phyloP scores from a whole-genome alignment of 1,284 basidiomycete genomes.

The Pyrrhoderma lamaoense region DNA sequence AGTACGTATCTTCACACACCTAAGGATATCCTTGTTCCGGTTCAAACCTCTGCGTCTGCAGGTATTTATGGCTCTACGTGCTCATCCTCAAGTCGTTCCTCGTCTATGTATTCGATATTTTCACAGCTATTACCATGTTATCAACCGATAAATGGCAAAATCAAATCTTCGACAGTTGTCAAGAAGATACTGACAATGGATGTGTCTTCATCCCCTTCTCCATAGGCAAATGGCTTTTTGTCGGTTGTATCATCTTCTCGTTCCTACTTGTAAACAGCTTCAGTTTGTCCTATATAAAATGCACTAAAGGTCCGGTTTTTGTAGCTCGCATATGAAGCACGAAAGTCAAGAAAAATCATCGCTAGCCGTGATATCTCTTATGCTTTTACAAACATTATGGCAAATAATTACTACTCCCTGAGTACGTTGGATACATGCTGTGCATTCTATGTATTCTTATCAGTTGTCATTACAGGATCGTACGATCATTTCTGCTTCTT shows the following conservation, averaged over 20 bases:
- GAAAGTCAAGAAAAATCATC: constrained; percentile 91
- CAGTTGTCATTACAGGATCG: constrained; percentile 47
- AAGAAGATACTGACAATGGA: constrained; percentile 40
- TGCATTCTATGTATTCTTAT: constrained; percentile 3
- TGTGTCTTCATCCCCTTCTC: constrained; percentile 86
- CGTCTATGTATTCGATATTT: constrained; percentile 96
- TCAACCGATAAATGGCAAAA: constrained; percentile 89
- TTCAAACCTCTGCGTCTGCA: constrained; percentile 27
- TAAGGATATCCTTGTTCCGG: constrained; percentile 13
- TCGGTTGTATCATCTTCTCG: constrained; percentile 96
- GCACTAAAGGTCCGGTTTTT: constrained; percentile 1
- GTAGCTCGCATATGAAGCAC: constrained; percentile 79
- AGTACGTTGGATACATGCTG: constrained; percentile 43
- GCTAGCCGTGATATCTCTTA: constrained; percentile 93
- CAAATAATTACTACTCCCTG: constrained; percentile 91
- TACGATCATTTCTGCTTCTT: constrained; percentile 99
- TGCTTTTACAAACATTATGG: constrained; percentile 95
- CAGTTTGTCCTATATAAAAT: background rate
- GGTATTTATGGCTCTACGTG: constrained; percentile 88
- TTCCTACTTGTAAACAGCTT: constrained; percentile 68
- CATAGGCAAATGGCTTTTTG: constrained; percentile 93
- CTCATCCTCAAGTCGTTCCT: constrained; percentile 91
- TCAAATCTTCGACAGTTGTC: constrained; percentile 77
- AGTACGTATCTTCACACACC: constrained; percentile 45
- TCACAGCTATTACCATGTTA: constrained; percentile 94